Percentiles rank a stretch among this genome's conserved stretches.
These are phyloP conservation scores for Tetradesmus obliquus DNA, from an alignment of 139 green algal species.

Conservation along the genomic window DNA sequence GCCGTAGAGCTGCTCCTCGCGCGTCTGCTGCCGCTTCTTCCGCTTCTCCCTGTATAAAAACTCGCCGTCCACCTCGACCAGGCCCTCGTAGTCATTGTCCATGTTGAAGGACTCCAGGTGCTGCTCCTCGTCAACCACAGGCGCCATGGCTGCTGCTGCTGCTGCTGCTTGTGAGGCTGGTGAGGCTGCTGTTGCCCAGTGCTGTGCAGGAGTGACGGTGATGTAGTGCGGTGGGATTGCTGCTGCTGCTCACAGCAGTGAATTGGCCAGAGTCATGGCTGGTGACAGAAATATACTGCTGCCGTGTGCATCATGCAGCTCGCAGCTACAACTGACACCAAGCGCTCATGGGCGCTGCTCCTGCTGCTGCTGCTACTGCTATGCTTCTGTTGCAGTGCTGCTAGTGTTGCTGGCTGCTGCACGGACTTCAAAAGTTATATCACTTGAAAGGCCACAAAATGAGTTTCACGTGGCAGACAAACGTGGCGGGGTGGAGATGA, in stretches of 20 bases:
- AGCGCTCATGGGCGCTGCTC: neutral
- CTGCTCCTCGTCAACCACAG: slow-evolving; percentile 75
- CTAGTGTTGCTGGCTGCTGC: neutral
- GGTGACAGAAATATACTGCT: neutral
- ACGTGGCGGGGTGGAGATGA: neutral
- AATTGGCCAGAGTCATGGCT: neutral
- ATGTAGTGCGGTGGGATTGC: neutral
- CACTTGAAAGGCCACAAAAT: too few species aligned
- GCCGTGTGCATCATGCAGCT: neutral
- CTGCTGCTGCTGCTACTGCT: neutral
- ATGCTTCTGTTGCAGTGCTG: neutral
- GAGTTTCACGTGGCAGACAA: neutral
- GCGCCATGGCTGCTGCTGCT: neutral
- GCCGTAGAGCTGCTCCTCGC: slow-evolving; percentile 92
- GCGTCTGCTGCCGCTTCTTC: slow-evolving; percentile 58
- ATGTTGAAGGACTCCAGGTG: slow-evolving; percentile 76
- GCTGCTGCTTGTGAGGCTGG: neutral
- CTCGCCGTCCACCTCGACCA: slow-evolving; percentile 86
- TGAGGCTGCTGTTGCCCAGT: neutral
- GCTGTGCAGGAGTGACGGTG: neutral
- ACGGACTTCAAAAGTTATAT: neutral
- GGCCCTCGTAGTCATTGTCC: slow-evolving; percentile 90
- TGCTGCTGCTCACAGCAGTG: neutral
- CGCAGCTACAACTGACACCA: neutral
- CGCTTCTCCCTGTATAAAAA: slow-evolving; percentile 74